Evolutionary conservation across 2,329 filamentous ascomycete species (phyloP).

Genomic region (Diaporthe amygdali): DNA sequence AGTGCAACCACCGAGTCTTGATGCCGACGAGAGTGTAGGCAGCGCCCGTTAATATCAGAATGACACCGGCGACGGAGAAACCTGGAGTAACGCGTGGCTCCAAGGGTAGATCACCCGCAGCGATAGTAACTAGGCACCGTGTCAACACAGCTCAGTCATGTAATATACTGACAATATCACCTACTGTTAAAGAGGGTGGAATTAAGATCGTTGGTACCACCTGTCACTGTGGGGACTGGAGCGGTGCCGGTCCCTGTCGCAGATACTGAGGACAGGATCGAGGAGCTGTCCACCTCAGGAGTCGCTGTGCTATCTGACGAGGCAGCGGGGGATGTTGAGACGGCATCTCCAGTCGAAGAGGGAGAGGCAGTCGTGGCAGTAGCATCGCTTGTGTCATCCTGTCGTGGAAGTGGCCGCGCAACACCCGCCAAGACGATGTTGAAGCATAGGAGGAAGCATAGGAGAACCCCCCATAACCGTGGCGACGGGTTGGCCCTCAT

Average conservation of each 20-base stretch:
- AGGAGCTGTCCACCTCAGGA: neutral
- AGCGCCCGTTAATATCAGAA: constrained; percentile 76
- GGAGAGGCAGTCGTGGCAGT: neutral
- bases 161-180: neutral
- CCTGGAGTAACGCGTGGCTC: constrained; percentile 79
- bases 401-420: constrained; percentile 22
- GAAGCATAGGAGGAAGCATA: constrained; percentile 19
- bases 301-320: neutral
- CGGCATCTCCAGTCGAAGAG: neutral
- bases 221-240: constrained; percentile 1
- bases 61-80: constrained; percentile 76
- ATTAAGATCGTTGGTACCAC: constrained; percentile 11
- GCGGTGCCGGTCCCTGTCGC: constrained; percentile 6
- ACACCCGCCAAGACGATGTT: constrained; percentile 19
- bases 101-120: constrained; percentile 68
- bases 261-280: neutral
- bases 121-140: constrained; percentile 46
- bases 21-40: constrained; percentile 80
- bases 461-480: constrained; percentile 4
- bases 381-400: neutral
- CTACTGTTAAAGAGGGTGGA: constrained; percentile 17
- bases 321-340: neutral
- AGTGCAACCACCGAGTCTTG: constrained; percentile 79
- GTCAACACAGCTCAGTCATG: neutral
- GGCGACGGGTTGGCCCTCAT: constrained; percentile 12